A percentile compares a stretch with the other conserved stretches of the same genome.
Conservation (phyloP, 495 filamentous ascomycete species). For the Trypethelium eluteriae region DNA sequence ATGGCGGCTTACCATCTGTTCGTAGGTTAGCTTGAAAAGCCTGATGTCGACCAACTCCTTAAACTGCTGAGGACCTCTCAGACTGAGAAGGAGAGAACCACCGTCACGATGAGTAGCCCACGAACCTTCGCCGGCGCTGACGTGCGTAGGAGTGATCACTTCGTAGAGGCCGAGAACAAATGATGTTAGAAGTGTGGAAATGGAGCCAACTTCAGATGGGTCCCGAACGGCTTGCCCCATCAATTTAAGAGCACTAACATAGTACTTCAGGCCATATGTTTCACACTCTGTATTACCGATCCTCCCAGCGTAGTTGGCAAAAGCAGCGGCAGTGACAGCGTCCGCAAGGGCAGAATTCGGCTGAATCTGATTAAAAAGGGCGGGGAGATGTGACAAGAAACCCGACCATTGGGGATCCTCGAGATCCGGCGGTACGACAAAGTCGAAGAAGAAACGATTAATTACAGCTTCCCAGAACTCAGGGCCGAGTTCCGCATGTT, state of each 20-base stretch:
- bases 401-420: not conserved
- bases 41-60: not conserved
- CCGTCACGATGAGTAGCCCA: conserved; percentile 2
- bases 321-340: not conserved
- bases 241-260: not conserved
- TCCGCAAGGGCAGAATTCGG: not conserved
- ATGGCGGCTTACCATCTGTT: not conserved
- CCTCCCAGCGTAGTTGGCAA: conserved; percentile 1
- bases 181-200: not conserved
- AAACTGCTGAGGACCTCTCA: not conserved
- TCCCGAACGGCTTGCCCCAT: not conserved
- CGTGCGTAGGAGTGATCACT: not conserved
- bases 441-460: conserved; percentile 4
- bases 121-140: not conserved
- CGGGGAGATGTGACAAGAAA: not conserved
- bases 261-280: not conserved
- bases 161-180: not conserved
- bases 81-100: not conserved
- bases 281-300: not conserved
- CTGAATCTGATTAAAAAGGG: not conserved
- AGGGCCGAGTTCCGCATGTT: not conserved
- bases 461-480: not conserved
- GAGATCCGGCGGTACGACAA: not conserved
- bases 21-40: not conserved
- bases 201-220: not conserved